Conservation (phyloP, 495 filamentous ascomycete genomes). For the Niebla homalea region DNA sequence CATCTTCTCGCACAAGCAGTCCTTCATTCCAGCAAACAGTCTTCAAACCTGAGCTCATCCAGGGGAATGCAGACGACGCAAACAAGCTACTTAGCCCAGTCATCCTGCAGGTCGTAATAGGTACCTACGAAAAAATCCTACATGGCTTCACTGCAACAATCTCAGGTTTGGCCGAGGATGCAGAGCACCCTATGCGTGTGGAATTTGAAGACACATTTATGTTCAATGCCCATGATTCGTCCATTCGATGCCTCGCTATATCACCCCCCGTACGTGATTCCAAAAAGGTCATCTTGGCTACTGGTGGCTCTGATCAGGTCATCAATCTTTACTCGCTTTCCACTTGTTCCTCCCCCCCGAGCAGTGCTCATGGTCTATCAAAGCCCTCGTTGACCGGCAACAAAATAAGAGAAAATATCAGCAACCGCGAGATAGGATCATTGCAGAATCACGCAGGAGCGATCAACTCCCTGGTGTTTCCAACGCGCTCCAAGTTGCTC, state of each 20-base stretch:
- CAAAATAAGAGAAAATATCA: constrained; percentile 63
- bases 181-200: constrained; percentile 26
- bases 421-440: constrained; percentile 76
- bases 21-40: too few relatives aligned
- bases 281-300: constrained; percentile 73
- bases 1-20: background rate
- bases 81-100: constrained; percentile 18
- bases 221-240: constrained; percentile 81
- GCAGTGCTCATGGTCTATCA: constrained; percentile 31
- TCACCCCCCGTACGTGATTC: constrained; percentile 38
- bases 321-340: constrained; percentile 92
- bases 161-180: constrained; percentile 13
- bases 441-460: constrained; percentile 74
- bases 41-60: background rate
- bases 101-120: constrained; percentile 77
- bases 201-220: constrained; percentile 89
- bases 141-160: constrained; percentile 80
- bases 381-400: constrained; percentile 52
- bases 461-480: constrained; percentile 67
- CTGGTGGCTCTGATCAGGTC: constrained; percentile 78
- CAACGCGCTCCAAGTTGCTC: constrained; percentile 75
- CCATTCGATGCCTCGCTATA: constrained; percentile 72
- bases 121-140: constrained; percentile 87
- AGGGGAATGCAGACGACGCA: constrained; percentile 22
- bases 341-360: constrained; percentile 45